Evolutionary conservation across 1,139 yeast species (phyloP), one percentile per base, ranked within the genome.

Genomic region (Yamadazyma mexicana): DNA sequence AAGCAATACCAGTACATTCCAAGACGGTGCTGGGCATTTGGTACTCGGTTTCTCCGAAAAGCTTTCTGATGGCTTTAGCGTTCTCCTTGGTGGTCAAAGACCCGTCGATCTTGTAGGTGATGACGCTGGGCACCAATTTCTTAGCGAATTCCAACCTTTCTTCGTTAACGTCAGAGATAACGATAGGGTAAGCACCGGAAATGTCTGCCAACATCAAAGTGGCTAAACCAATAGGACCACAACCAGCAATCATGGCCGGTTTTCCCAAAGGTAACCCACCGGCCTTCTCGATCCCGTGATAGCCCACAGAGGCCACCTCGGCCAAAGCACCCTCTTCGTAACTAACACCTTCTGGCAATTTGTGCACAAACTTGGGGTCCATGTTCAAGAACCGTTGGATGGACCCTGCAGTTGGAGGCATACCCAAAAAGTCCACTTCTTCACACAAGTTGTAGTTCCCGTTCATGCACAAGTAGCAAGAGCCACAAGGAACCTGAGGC

Each of bases 161-260:
- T 45, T 79, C 82, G 47, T 77, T 67, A 35, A 83, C 67, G 58
- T 86, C 95, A 31, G 83, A 75, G 44, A 84, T 73, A 44, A 81
- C 72, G 38, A 86, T 75, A 28, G 78, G 77, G 31, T 81, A 69
- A 9, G 96, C 95, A 31, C 97, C 97, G 47, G 85, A 85, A 14
- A 91, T 87, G 43, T 75, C 77, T 16, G 94, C 94, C 31, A 83
- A 83, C 26, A 85, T 77, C 30, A 94, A 94, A 36, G 83, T 71
- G 44, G 88, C 70, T 37, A 89, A 66, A 31, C 97, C 97, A 47
- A 89, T 91, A n/a, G 97, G 96, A 7, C 97, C 97, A 28, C 96
- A 96, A 38, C 97, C 97, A 49, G 87, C 84, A 10, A 89, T 84
- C 39, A 82, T 81, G 20, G 83, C 85, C 10, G 77, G 73, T 46